These are phyloP conservation scores for Saturnispora mendoncae DNA, from an alignment of 805 yeast species.

Conservation along the genomic window DNA sequence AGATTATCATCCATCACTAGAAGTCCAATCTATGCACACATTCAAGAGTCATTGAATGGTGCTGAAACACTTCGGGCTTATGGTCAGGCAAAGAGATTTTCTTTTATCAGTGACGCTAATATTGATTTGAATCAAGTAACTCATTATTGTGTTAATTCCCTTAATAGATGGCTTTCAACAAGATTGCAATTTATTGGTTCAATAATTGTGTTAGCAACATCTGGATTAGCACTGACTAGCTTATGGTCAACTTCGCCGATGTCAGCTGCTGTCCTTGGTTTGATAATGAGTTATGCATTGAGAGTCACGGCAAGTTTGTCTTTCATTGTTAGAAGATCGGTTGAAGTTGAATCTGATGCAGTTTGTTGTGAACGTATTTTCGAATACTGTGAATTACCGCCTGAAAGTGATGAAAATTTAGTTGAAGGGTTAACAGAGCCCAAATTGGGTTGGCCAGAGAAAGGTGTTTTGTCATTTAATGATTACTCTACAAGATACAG, in stretches of 20 bases:
- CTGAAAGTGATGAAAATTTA: conserved; percentile 64
- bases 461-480: conserved; percentile 42
- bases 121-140: conserved; percentile 42
- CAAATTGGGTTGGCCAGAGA: conserved; percentile 42
- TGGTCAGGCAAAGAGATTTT: conserved; percentile 56
- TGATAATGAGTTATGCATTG: conserved; percentile 55
- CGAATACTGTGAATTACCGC: conserved; percentile 68
- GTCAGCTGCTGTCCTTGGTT: conserved; percentile 53
- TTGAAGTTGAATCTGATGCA: conserved; percentile 53
- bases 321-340: conserved; percentile 51
- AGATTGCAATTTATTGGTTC: conserved; percentile 57
- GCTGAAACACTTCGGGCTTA: conserved; percentile 73
- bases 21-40: conserved; percentile 73
- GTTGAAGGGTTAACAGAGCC: conserved; percentile 32
- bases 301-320: conserved; percentile 45
- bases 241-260: conserved; percentile 35
- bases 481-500: conserved; percentile 53
- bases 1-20: conserved; percentile 60
- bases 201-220: conserved; percentile 41
- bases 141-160: conserved; percentile 41
- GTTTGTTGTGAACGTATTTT: conserved; percentile 88
- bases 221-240: conserved; percentile 36
- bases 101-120: conserved; percentile 41
- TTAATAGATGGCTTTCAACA: conserved; percentile 58
- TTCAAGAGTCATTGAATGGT: conserved; percentile 76